phyloP scores from a whole-genome alignment of 306 rosid genomes.

The Purshia tridentata region DNA sequence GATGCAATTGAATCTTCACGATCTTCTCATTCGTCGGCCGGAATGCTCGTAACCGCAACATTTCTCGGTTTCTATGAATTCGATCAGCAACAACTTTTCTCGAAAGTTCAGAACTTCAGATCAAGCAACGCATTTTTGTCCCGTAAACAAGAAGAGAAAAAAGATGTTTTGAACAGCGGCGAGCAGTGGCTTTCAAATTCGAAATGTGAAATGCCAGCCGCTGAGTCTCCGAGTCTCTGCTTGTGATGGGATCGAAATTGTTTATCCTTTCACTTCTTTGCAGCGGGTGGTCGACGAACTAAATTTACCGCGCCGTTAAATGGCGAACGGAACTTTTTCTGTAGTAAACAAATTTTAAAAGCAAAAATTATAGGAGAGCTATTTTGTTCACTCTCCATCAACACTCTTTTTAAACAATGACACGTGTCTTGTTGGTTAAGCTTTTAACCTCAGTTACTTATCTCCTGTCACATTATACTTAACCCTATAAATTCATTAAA shows the following conservation, averaged over 20 bases:
- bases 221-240: background rate
- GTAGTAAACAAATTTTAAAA: too few relatives aligned
- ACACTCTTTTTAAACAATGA: too few relatives aligned
- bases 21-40: slow-evolving; percentile 85
- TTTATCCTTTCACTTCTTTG: background rate
- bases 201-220: slow-evolving; percentile 2
- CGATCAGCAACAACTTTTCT: background rate
- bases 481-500: too few relatives aligned
- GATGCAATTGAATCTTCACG: slow-evolving; percentile 94
- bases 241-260: background rate
- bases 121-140: slow-evolving; percentile 13
- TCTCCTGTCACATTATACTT: too few relatives aligned
- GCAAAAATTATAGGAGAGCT: too few relatives aligned
- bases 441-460: too few relatives aligned
- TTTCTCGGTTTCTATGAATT: slow-evolving; percentile 29
- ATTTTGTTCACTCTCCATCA: too few relatives aligned
- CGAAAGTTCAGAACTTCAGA: slow-evolving; percentile 25
- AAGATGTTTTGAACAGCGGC: background rate
- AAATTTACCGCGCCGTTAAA: slow-evolving; percentile 5
- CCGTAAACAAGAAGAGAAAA: background rate
- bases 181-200: too few relatives aligned
- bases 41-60: slow-evolving; percentile 84
- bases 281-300: background rate
- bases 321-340: background rate
- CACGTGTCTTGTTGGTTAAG: too few relatives aligned